A percentile compares a stretch with the other conserved stretches of the same genome.
These are phyloP conservation scores for Capronia americana DNA, from an alignment of 2,329 filamentous ascomycete species.

Conservation along the genomic window DNA sequence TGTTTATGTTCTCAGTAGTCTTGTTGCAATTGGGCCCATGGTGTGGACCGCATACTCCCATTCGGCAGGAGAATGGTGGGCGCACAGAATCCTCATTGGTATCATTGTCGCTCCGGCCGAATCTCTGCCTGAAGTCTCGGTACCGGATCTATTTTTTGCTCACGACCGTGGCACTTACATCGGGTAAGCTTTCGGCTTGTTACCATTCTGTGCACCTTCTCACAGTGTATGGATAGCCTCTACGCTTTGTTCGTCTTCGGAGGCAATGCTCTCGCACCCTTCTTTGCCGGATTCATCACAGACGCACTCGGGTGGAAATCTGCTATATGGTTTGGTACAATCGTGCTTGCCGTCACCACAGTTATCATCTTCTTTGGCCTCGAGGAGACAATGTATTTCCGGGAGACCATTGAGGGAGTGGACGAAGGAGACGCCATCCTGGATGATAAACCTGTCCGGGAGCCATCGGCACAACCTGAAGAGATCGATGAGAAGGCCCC, in stretches of 20 bases:
- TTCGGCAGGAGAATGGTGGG: constrained; percentile 56
- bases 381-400: constrained; percentile 65
- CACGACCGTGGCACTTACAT: constrained; percentile 37
- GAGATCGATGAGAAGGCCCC: no score
- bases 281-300: constrained; percentile 41
- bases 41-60: constrained; percentile 55
- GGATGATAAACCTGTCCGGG: no score
- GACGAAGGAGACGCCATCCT: constrained; percentile 23
- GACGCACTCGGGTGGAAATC: constrained; percentile 46
- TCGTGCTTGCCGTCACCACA: constrained; percentile 57
- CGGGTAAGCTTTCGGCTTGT: constrained; percentile 33
- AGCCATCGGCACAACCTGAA: no score
- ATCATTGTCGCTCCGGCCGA: constrained; percentile 58
- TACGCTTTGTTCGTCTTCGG: constrained; percentile 3
- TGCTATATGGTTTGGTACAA: constrained; percentile 62
- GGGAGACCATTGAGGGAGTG: constrained; percentile 46
- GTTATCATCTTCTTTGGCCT: constrained; percentile 64
- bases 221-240: no score
- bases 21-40: constrained; percentile 45
- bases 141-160: constrained; percentile 51
- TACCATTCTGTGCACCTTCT: neutral
- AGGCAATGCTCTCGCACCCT: constrained; percentile 46
- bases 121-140: constrained; percentile 54
- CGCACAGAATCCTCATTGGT: constrained; percentile 55
- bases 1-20: constrained; percentile 39